Conservation (phyloP, 176 grass and related monocot species). For the Lolium multiflorum region DNA sequence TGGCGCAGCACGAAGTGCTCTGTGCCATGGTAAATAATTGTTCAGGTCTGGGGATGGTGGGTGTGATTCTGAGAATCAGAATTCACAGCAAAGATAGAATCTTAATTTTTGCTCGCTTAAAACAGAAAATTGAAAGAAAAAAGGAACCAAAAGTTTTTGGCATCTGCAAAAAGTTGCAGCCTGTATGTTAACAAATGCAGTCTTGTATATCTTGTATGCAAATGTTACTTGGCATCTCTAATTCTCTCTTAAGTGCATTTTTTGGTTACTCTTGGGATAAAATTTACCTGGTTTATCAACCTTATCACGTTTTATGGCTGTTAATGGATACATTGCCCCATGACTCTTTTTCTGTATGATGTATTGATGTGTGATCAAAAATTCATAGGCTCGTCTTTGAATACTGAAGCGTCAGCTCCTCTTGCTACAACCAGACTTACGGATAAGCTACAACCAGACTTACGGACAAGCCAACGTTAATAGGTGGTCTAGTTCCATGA, state of each 20-base stretch:
- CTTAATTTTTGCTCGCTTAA: constrained; percentile 32
- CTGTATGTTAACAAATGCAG: constrained; percentile 28
- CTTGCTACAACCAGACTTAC: no score
- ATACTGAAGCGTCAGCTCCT: no score
- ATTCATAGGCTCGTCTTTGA: no score
- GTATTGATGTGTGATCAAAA: no score
- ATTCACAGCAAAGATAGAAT: constrained; percentile 49
- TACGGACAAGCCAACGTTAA: no score
- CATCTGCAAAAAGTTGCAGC: constrained; percentile 52
- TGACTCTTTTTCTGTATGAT: no score
- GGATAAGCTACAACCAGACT: no score
- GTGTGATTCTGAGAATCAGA: constrained; percentile 58
- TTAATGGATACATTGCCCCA: neutral
- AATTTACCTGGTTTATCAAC: neutral
- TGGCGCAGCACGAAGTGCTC: constrained; percentile 57
- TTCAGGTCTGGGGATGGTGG: constrained; percentile 39
- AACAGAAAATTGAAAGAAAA: constrained; percentile 21
- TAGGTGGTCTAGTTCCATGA: no score
- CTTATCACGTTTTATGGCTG: neutral
- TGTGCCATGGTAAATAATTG: constrained; percentile 74
- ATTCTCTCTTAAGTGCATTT: neutral
- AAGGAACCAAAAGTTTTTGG: constrained; percentile 16
- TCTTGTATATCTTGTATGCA: constrained; percentile 49
- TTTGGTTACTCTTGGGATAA: neutral
- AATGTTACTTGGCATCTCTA: constrained; percentile 33